Percentiles rank a stretch among this genome's conserved stretches.
phyloP scores from a whole-genome alignment of 768 basidiomycete species.

The Pholiota conissans region DNA sequence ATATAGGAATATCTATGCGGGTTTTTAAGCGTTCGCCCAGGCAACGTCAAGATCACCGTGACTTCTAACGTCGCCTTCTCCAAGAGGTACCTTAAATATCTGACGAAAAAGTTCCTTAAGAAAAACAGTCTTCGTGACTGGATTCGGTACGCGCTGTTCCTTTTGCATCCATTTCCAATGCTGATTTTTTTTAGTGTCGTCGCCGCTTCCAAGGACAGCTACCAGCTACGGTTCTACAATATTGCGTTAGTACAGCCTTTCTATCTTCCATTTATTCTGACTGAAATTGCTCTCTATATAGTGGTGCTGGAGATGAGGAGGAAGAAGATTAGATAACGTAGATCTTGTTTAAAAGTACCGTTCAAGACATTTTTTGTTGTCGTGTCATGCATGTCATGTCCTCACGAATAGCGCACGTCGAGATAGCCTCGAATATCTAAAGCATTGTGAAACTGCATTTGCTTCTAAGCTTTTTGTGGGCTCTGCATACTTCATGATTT shows the following conservation, averaged over 20 bases:
- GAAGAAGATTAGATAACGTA: constrained; percentile 26
- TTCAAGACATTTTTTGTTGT: too few species aligned
- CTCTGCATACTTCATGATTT: too few species aligned
- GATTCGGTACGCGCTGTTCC: constrained; percentile 65
- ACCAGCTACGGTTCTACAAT: constrained; percentile 95
- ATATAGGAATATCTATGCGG: not conserved
- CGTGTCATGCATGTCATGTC: too few species aligned
- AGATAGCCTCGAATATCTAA: too few species aligned
- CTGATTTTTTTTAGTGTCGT: constrained; percentile 61
- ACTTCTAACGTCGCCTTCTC: constrained; percentile 89
- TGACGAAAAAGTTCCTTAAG: constrained; percentile 99
- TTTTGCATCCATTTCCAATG: not conserved
- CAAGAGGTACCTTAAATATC: constrained; percentile 97
- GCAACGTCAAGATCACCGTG: constrained; percentile 81
- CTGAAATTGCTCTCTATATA: constrained; percentile 15
- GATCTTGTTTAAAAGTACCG: too few species aligned
- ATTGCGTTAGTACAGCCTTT: constrained; percentile 71
- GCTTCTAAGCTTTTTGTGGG: too few species aligned
- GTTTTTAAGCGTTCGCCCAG: constrained; percentile 32
- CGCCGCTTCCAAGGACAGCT: constrained; percentile 89
- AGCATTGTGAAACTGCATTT: too few species aligned
- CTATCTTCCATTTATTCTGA: not conserved
- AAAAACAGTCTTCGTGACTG: constrained; percentile 95
- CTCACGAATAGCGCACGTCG: too few species aligned
- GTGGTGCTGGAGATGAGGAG: constrained; percentile 37